Conservation (phyloP, 169 alveolate species). For the Plasmodium gonderi region DNA sequence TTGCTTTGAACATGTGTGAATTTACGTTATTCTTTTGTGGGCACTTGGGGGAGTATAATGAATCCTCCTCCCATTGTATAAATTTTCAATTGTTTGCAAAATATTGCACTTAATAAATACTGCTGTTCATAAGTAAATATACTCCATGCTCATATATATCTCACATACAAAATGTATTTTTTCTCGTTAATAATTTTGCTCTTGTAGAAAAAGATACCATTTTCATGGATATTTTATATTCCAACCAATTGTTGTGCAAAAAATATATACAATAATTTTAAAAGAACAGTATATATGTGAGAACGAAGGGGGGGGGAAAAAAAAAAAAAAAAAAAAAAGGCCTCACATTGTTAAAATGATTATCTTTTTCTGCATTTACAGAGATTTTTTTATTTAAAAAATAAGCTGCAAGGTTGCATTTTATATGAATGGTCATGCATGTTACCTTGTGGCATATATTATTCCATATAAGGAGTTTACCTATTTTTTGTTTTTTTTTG, state of each 20-base stretch:
- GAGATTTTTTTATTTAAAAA: not conserved
- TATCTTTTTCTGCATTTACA: not conserved
- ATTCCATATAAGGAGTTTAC: not conserved
- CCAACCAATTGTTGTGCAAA: not conserved
- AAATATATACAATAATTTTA: not conserved
- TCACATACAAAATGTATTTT: not conserved
- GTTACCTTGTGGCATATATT: not conserved
- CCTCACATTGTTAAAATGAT: not conserved
- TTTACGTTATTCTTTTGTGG: too few relatives aligned
- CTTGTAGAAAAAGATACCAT: not conserved
- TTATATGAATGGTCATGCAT: not conserved
- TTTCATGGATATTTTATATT: not conserved
- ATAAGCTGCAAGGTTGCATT: not conserved
- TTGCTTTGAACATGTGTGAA: too few relatives aligned
- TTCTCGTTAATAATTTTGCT: not conserved
- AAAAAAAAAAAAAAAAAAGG: not conserved
- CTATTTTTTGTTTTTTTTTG: not conserved
- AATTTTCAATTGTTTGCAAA: too few relatives aligned
- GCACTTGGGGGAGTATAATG: too few relatives aligned
- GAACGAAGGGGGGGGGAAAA: not conserved
- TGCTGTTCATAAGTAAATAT: not conserved
- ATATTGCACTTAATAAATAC: not conserved
- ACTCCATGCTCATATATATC: not conserved
- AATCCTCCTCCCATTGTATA: too few relatives aligned
- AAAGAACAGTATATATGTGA: too few relatives aligned